phyloP scores from a whole-genome alignment of 495 filamentous ascomycete genomes.

The Symbiotaphrina buchneri region DNA sequence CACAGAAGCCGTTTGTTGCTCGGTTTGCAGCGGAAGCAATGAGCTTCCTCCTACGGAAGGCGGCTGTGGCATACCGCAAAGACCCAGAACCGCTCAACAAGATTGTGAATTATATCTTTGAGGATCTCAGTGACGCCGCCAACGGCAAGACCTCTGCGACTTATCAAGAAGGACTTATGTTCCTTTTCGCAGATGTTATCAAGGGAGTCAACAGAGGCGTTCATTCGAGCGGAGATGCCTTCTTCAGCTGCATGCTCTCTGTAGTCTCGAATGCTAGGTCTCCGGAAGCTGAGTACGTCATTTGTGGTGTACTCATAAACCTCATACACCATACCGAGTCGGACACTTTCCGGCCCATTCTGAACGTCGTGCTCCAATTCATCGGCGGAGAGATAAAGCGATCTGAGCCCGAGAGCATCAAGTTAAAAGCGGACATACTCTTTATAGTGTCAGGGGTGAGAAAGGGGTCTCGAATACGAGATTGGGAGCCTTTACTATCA shows the following conservation, averaged over 20 bases:
- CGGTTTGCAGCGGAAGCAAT: constrained; percentile 87
- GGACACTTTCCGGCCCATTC: constrained; percentile 40
- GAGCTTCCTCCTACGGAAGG: constrained; percentile 82
- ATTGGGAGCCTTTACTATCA: constrained; percentile 53
- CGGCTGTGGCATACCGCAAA: constrained; percentile 47
- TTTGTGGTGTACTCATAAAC: constrained; percentile 51
- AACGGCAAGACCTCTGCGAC: constrained; percentile 26
- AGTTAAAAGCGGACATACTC: constrained; percentile 20
- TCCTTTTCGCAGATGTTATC: constrained; percentile 68
- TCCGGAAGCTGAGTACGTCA: constrained; percentile 27
- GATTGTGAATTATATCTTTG: constrained; percentile 43
- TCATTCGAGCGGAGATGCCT: constrained; percentile 57
- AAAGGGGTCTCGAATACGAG: constrained; percentile 47
- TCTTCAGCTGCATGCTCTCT: constrained; percentile 38
- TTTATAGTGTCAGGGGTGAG: constrained; percentile 49
- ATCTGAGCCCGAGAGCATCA: constrained; percentile 11
- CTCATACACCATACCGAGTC: constrained; percentile 60
- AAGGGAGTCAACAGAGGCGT: constrained; percentile 60
- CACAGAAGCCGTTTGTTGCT: constrained; percentile 62
- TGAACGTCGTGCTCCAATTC: constrained; percentile 17
- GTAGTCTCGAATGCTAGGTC: constrained; percentile 10
- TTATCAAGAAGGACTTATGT: constrained; percentile 77
- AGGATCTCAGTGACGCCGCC: constrained; percentile 33
- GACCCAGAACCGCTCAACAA: constrained; percentile 40
- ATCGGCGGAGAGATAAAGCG: neutral